Conservation (phyloP, 2,329 filamentous ascomycete species). For the Aspergillus ochraceoroseus region DNA sequence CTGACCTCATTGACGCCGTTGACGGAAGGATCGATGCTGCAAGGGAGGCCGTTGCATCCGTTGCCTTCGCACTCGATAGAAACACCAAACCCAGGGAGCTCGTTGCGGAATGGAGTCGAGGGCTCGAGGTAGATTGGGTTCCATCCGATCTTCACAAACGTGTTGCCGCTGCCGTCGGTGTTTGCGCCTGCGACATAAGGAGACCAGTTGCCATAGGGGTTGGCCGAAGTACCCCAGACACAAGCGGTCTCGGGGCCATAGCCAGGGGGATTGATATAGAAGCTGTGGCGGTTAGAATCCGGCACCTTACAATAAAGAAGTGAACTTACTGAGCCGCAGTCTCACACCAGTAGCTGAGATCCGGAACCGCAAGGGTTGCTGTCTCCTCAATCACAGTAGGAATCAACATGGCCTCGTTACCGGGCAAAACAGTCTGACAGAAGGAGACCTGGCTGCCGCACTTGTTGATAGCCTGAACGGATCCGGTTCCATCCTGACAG, state of each 20-base stretch:
- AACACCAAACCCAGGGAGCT: slow-evolving; percentile 61
- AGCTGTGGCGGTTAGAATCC: slow-evolving; percentile 45
- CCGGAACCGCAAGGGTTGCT: slow-evolving; percentile 65
- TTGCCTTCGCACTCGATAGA: slow-evolving; percentile 64
- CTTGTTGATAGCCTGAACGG: slow-evolving; percentile 63
- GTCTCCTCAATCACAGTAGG: slow-evolving; percentile 60
- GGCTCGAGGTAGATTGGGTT: slow-evolving; percentile 66
- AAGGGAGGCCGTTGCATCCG: slow-evolving; percentile 68
- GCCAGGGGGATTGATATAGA: slow-evolving; percentile 73
- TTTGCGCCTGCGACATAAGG: slow-evolving; percentile 74
- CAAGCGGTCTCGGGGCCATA: slow-evolving; percentile 57
- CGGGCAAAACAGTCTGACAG: slow-evolving; percentile 74
- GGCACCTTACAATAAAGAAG: neutral
- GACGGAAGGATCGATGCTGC: slow-evolving; percentile 60
- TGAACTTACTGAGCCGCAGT: slow-evolving; percentile 68
- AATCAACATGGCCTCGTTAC: slow-evolving; percentile 77
- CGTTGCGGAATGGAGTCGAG: slow-evolving; percentile 50
- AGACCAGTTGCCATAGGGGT: slow-evolving; percentile 69
- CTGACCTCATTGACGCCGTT: slow-evolving; percentile 55
- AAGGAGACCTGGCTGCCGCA: slow-evolving; percentile 59
- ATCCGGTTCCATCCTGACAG: slow-evolving; percentile 64
- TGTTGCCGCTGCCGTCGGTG: slow-evolving; percentile 58
- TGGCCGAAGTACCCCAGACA: slow-evolving; percentile 61
- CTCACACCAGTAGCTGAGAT: slow-evolving; percentile 62
- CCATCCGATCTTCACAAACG: slow-evolving; percentile 70